Evolutionary conservation across 768 basidiomycete species (phyloP).

Genomic region (Leccinum disarticulatum): DNA sequence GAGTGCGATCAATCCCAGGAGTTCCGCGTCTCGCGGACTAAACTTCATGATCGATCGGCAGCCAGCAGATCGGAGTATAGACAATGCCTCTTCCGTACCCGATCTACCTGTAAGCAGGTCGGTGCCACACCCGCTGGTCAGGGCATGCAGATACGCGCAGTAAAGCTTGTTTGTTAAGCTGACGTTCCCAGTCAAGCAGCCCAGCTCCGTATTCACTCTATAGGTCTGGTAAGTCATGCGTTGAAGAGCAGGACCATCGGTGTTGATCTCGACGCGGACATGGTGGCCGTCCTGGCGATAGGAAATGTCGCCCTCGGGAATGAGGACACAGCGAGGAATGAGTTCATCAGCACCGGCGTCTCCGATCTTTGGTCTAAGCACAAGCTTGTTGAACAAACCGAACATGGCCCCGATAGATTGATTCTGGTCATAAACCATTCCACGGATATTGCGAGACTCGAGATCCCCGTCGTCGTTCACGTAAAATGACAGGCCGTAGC

Average conservation of each 20-base stretch:
- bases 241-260: background rate
- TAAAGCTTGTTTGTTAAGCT: slow-evolving; percentile 34
- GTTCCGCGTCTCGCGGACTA: slow-evolving; percentile 23
- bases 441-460: slow-evolving; percentile 41
- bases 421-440: slow-evolving; percentile 28
- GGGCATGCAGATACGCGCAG: slow-evolving; percentile 44
- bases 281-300: slow-evolving; percentile 14
- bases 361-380: slow-evolving; percentile 34
- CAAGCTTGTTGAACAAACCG: slow-evolving; percentile 41
- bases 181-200: slow-evolving; percentile 27
- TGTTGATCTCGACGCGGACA: slow-evolving; percentile 17
- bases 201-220: slow-evolving; percentile 29
- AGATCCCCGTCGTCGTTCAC: slow-evolving; percentile 33
- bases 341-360: background rate
- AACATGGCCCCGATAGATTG: slow-evolving; percentile 40
- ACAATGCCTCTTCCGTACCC: slow-evolving; percentile 45
- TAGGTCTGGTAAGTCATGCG: slow-evolving; percentile 30
- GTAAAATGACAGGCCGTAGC: slow-evolving; percentile 43
- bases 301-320: slow-evolving; percentile 37
- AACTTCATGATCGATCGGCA: slow-evolving; percentile 42
- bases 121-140: slow-evolving; percentile 40
- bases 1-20: slow-evolving; percentile 34
- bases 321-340: slow-evolving; percentile 30
- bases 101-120: slow-evolving; percentile 46
- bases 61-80: slow-evolving; percentile 37